phyloP scores from a whole-genome alignment of 495 filamentous ascomycete species.

The Aspergillus wentii region DNA sequence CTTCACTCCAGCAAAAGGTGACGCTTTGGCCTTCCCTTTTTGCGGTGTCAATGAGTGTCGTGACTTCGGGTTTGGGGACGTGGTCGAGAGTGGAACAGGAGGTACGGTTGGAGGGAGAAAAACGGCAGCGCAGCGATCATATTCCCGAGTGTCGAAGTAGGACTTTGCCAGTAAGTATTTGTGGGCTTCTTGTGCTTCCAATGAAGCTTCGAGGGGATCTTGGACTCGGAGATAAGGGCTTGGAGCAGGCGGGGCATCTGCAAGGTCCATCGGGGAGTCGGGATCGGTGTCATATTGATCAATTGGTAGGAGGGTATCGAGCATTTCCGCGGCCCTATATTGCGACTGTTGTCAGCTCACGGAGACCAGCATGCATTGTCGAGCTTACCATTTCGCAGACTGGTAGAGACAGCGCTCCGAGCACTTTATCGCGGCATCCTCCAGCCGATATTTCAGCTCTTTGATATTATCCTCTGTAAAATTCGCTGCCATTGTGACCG shows the following conservation, averaged over 20 bases:
- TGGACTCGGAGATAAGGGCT: slow-evolving; percentile 46
- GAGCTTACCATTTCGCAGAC: slow-evolving; percentile 84
- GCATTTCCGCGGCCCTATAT: slow-evolving; percentile 86
- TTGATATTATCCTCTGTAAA: slow-evolving; percentile 37
- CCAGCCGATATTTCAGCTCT: slow-evolving; percentile 60
- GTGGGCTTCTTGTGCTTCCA: slow-evolving; percentile 76
- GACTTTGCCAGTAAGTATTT: slow-evolving; percentile 90
- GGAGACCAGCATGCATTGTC: too few species aligned
- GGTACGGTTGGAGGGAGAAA: slow-evolving; percentile 76
- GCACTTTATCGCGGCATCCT: slow-evolving; percentile 82
- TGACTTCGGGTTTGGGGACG: slow-evolving; percentile 38
- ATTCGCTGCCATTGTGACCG: slow-evolving; percentile 25
- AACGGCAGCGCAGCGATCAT: slow-evolving; percentile 86
- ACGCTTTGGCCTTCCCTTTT: slow-evolving; percentile 54
- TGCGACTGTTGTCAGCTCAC: slow-evolving; percentile 2
- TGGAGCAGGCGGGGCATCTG: slow-evolving; percentile 20
- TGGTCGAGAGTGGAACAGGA: slow-evolving; percentile 49
- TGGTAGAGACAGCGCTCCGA: slow-evolving; percentile 95
- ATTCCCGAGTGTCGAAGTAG: slow-evolving; percentile 93
- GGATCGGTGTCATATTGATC: slow-evolving; percentile 49
- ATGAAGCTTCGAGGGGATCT: slow-evolving; percentile 62
- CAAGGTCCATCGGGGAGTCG: slow-evolving; percentile 55
- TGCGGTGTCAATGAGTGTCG: slow-evolving; percentile 31
- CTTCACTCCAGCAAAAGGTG: slow-evolving; percentile 24
- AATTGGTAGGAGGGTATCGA: slow-evolving; percentile 64